A percentile compares a stretch with the other conserved stretches of the same genome.
These are phyloP conservation scores for Cystobasidiopsis lactophilus DNA, from an alignment of 768 basidiomycete genomes.

Conservation along the genomic window DNA sequence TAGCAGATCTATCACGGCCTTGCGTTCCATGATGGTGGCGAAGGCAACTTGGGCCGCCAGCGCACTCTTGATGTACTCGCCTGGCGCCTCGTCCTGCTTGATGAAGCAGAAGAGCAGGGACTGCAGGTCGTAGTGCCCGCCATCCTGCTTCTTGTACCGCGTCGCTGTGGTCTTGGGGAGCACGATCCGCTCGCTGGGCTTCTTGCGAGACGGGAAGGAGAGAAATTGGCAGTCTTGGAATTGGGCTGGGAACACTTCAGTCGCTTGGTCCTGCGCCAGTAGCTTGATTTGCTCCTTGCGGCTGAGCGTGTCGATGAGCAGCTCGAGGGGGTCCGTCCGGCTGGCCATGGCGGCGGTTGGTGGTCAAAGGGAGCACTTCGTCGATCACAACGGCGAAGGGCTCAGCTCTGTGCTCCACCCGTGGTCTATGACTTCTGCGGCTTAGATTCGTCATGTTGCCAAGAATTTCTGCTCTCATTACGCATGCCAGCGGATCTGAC, in stretches of 20 bases:
- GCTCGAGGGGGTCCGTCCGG: constrained; percentile 20
- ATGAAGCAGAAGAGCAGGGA: constrained; percentile 71
- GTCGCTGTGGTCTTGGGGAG: constrained; percentile 58
- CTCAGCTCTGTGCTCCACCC: no score
- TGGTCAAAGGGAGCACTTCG: no score
- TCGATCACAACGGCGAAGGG: no score
- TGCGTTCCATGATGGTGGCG: constrained; percentile 71
- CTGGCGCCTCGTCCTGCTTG: constrained; percentile 45
- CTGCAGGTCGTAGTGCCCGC: constrained; percentile 43
- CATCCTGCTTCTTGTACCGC: constrained; percentile 37
- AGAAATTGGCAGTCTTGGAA: not conserved
- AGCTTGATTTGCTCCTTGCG: constrained; percentile 14
- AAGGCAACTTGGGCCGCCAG: constrained; percentile 51
- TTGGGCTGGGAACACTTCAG: not conserved
- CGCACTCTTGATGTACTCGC: constrained; percentile 73
- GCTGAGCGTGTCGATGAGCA: constrained; percentile 21
- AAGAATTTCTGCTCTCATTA: no score
- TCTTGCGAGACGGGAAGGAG: not conserved
- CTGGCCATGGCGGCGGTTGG: no score
- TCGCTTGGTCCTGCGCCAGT: constrained; percentile 11
- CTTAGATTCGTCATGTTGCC: no score
- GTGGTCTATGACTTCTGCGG: no score
- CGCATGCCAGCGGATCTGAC: no score
- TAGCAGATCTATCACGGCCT: constrained; percentile 31
- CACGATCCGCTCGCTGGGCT: constrained; percentile 2